A percentile compares a stretch with the other conserved stretches of the same genome.
Conservation (phyloP, 192 early-diverging fungal genomes). For the Kappamyces sp. region DNA sequence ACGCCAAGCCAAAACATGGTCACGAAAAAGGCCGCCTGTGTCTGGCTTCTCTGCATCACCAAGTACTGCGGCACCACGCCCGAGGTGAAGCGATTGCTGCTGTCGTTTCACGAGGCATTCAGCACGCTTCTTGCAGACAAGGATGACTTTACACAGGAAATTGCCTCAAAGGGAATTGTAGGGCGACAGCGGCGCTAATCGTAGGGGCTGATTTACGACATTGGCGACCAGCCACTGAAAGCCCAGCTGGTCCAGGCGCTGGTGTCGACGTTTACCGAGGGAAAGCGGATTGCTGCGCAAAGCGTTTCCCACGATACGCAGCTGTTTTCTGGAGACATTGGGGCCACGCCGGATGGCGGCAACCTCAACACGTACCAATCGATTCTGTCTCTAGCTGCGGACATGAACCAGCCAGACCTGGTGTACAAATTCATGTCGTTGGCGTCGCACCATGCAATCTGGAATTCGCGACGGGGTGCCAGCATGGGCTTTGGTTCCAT, state of each 20-base stretch:
- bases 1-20: conserved; percentile 45
- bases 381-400: conserved; percentile 81
- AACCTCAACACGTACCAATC: conserved; percentile 44
- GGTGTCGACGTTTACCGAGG: conserved; percentile 72
- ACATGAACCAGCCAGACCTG: conserved; percentile 89
- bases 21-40: conserved; percentile 60
- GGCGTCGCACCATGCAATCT: conserved; percentile 86
- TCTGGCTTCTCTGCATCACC: conserved; percentile 73
- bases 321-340: conserved; percentile 63
- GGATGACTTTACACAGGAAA: conserved; percentile 83
- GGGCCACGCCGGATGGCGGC: conserved; percentile 68
- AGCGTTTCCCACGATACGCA: conserved; percentile 66
- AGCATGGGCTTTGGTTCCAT: conserved; percentile 81
- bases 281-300: conserved; percentile 43
- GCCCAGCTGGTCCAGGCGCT: conserved; percentile 64
- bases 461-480: conserved; percentile 82
- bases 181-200: too few species aligned
- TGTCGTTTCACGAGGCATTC: conserved; percentile 68
- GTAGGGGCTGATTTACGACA: conserved; percentile 64
- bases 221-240: conserved; percentile 63
- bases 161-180: conserved; percentile 77
- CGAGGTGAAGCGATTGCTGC: conserved; percentile 20
- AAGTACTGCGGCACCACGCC: conserved; percentile 57
- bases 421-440: conserved; percentile 92
- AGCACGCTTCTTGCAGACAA: conserved; percentile 70